A percentile compares a stretch with the other conserved stretches of the same genome.
phyloP scores from a whole-genome alignment of 495 filamentous ascomycete species.

The Sordaria brevicollis region DNA sequence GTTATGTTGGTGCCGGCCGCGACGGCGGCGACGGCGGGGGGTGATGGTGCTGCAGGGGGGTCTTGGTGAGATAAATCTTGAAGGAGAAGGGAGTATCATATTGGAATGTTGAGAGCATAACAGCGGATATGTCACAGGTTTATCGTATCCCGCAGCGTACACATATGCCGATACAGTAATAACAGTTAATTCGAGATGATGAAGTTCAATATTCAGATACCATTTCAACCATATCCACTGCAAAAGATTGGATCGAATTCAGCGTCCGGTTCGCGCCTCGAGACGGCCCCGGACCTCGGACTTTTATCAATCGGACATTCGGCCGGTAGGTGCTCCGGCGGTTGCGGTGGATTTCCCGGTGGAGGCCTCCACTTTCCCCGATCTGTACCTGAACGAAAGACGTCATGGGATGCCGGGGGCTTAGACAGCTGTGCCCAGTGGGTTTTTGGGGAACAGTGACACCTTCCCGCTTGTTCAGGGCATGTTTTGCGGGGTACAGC shows the following conservation, averaged over 20 bases:
- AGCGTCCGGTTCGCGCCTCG: not conserved
- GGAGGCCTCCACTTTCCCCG: not conserved
- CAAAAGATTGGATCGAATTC: not conserved
- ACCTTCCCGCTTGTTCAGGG: not conserved
- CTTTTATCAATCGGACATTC: not conserved
- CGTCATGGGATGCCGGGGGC: not conserved
- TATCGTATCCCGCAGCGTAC: not conserved
- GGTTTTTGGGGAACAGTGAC: not conserved
- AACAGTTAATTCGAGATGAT: too few species aligned
- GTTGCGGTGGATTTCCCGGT: not conserved
- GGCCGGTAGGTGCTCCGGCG: not conserved
- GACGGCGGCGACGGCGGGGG: not conserved
- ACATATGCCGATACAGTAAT: too few species aligned
- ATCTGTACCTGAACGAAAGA: not conserved
- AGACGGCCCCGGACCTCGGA: not conserved
- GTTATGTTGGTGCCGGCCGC: constrained; percentile 28
- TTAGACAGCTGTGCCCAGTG: not conserved
- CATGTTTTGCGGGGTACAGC: not conserved
- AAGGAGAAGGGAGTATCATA: too few species aligned
- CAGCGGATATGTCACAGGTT: not conserved
- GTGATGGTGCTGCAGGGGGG: not conserved
- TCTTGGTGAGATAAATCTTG: constrained; percentile 1
- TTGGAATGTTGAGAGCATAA: too few species aligned
- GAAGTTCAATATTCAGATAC: not conserved
- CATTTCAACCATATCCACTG: not conserved